Evolutionary conservation across 345 rosid genomes (phyloP).

Genomic region (Firmiana major): DNA sequence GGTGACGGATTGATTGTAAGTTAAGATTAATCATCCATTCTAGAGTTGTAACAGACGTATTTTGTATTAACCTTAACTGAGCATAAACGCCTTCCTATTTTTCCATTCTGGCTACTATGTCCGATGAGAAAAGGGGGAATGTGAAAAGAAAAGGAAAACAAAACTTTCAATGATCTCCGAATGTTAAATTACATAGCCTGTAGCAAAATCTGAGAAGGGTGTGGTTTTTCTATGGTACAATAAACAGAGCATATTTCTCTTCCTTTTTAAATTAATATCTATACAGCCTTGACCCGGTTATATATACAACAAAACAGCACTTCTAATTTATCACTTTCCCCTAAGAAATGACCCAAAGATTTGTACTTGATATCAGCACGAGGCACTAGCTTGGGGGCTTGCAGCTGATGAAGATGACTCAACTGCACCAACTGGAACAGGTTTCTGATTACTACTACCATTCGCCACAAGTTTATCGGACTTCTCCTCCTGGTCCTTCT

Average conservation of each 20-base stretch:
- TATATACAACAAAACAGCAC: not conserved
- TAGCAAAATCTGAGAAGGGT: not conserved
- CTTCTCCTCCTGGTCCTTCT: slow-evolving; percentile 61
- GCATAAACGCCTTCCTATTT: not conserved
- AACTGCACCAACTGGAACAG: slow-evolving; percentile 40
- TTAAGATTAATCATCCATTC: not conserved
- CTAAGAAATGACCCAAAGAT: not conserved
- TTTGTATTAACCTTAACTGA: no score
- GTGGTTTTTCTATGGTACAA: not conserved
- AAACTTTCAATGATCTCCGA: not conserved
- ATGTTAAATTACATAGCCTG: not conserved
- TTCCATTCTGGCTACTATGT: not conserved
- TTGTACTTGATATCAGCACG: not conserved
- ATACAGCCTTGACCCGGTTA: not conserved
- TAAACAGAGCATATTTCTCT: not conserved
- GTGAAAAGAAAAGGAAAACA: not conserved
- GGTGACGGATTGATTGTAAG: not conserved
- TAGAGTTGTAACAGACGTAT: not conserved
- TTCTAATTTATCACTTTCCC: not conserved
- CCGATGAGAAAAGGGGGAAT: no score
- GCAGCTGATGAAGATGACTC: slow-evolving; percentile 58
- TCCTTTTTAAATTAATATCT: not conserved
- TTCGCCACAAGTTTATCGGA: slow-evolving; percentile 43
- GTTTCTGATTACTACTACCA: slow-evolving; percentile 34
- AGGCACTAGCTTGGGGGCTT: slow-evolving; percentile 30